Evolutionary conservation across 2,329 filamentous ascomycete genomes (phyloP).

Genomic region (Beauveria bassiana): DNA sequence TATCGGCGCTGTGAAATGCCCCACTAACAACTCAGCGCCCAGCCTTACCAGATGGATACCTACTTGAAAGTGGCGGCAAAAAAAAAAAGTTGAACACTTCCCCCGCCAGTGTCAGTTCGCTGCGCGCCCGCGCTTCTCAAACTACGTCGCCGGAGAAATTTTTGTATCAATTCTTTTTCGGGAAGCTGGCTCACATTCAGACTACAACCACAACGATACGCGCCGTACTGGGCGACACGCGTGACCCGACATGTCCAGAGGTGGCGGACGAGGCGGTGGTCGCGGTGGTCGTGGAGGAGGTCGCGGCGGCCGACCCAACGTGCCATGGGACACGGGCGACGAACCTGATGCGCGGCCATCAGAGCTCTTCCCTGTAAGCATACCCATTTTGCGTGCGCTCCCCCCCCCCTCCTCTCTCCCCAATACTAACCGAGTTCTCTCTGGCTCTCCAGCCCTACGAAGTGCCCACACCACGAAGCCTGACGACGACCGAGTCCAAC

Average conservation of each 20-base stretch:
- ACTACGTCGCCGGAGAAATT: not conserved
- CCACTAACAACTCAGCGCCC: not conserved
- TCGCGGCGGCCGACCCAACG: conserved; percentile 36
- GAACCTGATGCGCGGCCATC: conserved; percentile 50
- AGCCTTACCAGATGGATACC: not conserved
- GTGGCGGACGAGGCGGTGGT: conserved; percentile 43
- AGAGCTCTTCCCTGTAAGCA: conserved; percentile 51
- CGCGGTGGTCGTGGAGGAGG: conserved; percentile 42
- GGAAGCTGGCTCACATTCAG: not conserved
- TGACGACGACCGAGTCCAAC: conserved; percentile 37
- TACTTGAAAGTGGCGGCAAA: not conserved
- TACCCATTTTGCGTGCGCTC: too few relatives aligned
- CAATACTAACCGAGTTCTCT: not conserved
- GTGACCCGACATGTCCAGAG: conserved; percentile 38
- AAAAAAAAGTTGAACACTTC: not conserved
- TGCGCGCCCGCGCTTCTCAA: not conserved
- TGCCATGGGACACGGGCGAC: conserved; percentile 46
- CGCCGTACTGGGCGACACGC: not conserved
- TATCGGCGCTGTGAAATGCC: not conserved
- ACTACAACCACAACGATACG: not conserved
- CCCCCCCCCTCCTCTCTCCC: not conserved
- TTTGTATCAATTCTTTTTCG: not conserved
- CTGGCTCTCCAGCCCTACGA: conserved; percentile 35
- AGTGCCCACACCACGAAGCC: conserved; percentile 37
- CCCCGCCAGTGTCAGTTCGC: not conserved